These are phyloP conservation scores for Alternaria arbusti DNA, from an alignment of 2,329 filamentous ascomycete genomes.

Conservation along the genomic window DNA sequence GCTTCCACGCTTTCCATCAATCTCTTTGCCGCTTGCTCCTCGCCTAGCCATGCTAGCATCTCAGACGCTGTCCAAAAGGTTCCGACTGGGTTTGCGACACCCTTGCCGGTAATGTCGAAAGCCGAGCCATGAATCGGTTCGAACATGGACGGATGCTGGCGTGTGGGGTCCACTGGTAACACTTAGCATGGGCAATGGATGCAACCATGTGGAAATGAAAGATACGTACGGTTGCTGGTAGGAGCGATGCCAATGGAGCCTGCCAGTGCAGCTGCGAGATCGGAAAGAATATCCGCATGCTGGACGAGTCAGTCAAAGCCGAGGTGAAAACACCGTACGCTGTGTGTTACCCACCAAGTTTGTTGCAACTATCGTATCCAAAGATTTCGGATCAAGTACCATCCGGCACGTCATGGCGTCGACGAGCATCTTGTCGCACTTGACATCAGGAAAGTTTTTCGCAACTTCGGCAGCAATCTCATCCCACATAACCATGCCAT, in stretches of 20 bases:
- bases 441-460: slow-evolving; percentile 66
- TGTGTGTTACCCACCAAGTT: slow-evolving; percentile 53
- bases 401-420: slow-evolving; percentile 71
- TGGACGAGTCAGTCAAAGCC: slow-evolving; percentile 8
- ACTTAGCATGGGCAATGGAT: background rate
- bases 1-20: slow-evolving; percentile 61
- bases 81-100: slow-evolving; percentile 63
- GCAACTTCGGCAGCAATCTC: slow-evolving; percentile 64
- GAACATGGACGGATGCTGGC: slow-evolving; percentile 66
- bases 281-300: slow-evolving; percentile 71
- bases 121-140: slow-evolving; percentile 67
- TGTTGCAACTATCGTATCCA: slow-evolving; percentile 70
- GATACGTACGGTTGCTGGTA: slow-evolving; percentile 61
- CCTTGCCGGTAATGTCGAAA: slow-evolving; percentile 65
- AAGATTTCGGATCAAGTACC: slow-evolving; percentile 64
- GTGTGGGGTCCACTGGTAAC: slow-evolving; percentile 63
- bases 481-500: slow-evolving; percentile 73
- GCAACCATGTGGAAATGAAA: too few relatives aligned
- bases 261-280: slow-evolving; percentile 72
- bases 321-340: background rate
- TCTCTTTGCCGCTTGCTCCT: slow-evolving; percentile 57
- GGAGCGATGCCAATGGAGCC: slow-evolving; percentile 76
- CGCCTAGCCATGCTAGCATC: slow-evolving; percentile 65
- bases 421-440: slow-evolving; percentile 69
- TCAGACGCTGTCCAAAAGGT: slow-evolving; percentile 67